Percentiles rank a stretch among this genome's conserved stretches.
These are phyloP conservation scores for Parathielavia hyrcaniae DNA, from an alignment of 495 filamentous ascomycete species.

Conservation along the genomic window DNA sequence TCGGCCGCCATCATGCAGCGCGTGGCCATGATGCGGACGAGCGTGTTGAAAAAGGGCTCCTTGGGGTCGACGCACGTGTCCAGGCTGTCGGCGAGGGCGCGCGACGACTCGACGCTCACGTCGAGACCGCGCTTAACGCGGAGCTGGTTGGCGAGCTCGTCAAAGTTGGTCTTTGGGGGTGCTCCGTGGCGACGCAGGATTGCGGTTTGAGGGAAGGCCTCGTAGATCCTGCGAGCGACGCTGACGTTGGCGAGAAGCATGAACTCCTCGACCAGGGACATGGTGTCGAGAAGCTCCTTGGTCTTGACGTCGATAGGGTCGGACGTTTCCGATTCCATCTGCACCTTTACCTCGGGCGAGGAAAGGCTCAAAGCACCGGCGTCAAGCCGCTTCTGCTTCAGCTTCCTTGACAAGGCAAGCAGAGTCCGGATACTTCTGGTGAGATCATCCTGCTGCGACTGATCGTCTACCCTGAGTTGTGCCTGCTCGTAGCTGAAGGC, in stretches of 20 bases:
- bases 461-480: constrained; percentile 86
- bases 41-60: constrained; percentile 98
- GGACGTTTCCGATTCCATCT: constrained; percentile 88
- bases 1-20: constrained; percentile 99
- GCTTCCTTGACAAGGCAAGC: constrained; percentile 82
- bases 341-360: constrained; percentile 89
- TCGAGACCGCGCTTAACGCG: constrained; percentile 74
- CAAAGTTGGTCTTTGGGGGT: constrained; percentile 91
- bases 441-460: constrained; percentile 75
- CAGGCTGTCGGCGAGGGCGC: constrained; percentile 82
- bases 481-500: constrained; percentile 97
- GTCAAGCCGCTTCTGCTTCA: constrained; percentile 87
- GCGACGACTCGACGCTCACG: constrained; percentile 74
- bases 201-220: constrained; percentile 89
- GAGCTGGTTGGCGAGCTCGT: constrained; percentile 83
- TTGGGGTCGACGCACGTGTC: constrained; percentile 71
- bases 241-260: constrained; percentile 98
- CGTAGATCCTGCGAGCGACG: constrained; percentile 80
- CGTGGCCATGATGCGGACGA: constrained; percentile 93
- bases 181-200: constrained; percentile 86
- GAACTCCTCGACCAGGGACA: constrained; percentile 97
- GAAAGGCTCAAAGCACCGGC: constrained; percentile 92
- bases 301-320: constrained; percentile 95
- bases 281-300: constrained; percentile 88
- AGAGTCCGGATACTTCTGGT: constrained; percentile 86